These are phyloP conservation scores for Diddensiella caesifluorescens DNA, from an alignment of 805 yeast genomes.

Conservation along the genomic window DNA sequence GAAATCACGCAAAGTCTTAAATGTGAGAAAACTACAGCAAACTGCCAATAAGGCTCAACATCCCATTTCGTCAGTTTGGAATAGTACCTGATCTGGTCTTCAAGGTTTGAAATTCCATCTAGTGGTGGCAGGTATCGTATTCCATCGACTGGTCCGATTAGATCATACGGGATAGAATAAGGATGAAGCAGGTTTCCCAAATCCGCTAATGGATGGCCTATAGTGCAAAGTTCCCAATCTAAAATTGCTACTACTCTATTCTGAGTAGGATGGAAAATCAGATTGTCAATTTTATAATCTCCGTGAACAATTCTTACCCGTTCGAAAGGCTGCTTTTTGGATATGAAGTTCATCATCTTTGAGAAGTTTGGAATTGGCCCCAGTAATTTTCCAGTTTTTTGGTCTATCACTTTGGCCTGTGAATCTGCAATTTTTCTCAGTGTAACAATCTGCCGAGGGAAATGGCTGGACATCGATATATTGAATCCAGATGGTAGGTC, in stretches of 20 bases:
- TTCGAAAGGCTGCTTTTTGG: constrained; percentile 42
- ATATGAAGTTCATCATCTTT: constrained; percentile 39
- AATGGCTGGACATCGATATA: constrained; percentile 41
- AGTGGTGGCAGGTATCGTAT: not conserved
- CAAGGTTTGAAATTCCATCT: constrained; percentile 21
- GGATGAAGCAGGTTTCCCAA: constrained; percentile 55
- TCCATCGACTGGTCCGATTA: constrained; percentile 1
- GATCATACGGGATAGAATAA: constrained; percentile 40
- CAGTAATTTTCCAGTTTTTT: constrained; percentile 31
- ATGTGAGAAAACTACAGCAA: constrained; percentile 52
- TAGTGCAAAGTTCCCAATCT: constrained; percentile 63
- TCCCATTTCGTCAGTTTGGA: constrained; percentile 37
- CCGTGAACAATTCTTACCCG: constrained; percentile 52
- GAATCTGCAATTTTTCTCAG: constrained; percentile 39
- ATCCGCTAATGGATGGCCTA: constrained; percentile 62
- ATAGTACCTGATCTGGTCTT: constrained; percentile 23
- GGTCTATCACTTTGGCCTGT: constrained; percentile 32
- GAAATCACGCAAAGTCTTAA: constrained; percentile 51
- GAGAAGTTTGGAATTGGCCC: constrained; percentile 46
- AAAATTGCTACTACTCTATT: constrained; percentile 49
- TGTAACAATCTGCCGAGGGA: constrained; percentile 48
- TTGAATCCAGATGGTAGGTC: constrained; percentile 40
- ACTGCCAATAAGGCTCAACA: constrained; percentile 43
- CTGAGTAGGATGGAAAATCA: constrained; percentile 52
- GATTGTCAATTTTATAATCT: constrained; percentile 58